Percentiles rank a stretch among this genome's conserved stretches.
Conservation (phyloP, 257 asterid genomes). For the Fraxinus americana region DNA sequence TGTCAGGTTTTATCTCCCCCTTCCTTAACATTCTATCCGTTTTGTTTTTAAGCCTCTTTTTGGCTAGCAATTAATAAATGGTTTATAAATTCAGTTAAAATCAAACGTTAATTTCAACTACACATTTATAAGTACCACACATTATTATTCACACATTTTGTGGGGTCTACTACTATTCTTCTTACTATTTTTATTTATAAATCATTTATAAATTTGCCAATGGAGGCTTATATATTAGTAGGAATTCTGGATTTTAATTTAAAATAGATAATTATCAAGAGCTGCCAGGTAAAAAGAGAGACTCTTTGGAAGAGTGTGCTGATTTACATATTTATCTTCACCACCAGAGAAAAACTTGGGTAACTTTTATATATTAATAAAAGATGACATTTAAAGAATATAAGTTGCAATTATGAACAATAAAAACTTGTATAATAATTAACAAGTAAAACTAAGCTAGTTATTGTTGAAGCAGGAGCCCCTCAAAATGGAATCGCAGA, state of each 20-base stretch:
- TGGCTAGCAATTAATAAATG: too few relatives aligned
- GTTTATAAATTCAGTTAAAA: too few relatives aligned
- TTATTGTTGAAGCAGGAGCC: constrained; percentile 23
- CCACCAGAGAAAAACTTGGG: background rate
- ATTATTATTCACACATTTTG: too few relatives aligned
- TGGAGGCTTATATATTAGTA: background rate
- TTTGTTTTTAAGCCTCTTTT: too few relatives aligned
- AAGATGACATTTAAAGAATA: constrained; percentile 20
- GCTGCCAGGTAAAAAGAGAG: background rate
- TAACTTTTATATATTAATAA: background rate
- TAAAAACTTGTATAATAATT: constrained; percentile 33
- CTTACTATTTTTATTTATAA: too few relatives aligned
- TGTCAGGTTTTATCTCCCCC: too few relatives aligned
- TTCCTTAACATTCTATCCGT: too few relatives aligned
- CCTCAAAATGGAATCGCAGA: constrained; percentile 19
- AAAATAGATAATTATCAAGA: background rate
- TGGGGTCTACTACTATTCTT: too few relatives aligned
- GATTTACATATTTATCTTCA: background rate
- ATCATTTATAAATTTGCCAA: too few relatives aligned
- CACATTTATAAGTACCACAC: too few relatives aligned
- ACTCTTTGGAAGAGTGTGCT: background rate
- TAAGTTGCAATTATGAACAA: constrained; percentile 32
- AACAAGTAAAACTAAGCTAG: constrained; percentile 39
- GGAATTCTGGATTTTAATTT: background rate
- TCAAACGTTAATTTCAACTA: too few relatives aligned